A percentile compares a stretch with the other conserved stretches of the same genome.
Conservation (phyloP, 192 early-diverging fungal species). For the Coemansia sp. region DNA sequence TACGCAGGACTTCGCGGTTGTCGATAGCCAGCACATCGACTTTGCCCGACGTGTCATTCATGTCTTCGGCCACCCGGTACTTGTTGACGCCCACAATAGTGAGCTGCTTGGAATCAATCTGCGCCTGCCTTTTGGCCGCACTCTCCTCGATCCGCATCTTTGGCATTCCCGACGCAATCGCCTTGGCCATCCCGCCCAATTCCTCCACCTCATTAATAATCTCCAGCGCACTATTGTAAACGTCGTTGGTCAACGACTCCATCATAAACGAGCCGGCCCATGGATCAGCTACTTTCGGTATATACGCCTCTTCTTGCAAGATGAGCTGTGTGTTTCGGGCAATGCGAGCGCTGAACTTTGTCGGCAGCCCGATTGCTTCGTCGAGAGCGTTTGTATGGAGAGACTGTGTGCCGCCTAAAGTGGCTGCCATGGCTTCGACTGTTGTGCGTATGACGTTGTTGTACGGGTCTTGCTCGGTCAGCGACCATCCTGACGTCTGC, state of each 20-base stretch:
- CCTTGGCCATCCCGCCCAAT: conserved; percentile 90
- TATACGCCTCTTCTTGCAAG: conserved; percentile 82
- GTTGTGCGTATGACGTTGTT: conserved; percentile 89
- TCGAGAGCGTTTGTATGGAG: conserved; percentile 90
- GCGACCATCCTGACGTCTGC: conserved; percentile 89
- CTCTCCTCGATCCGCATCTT: conserved; percentile 86
- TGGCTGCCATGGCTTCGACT: conserved; percentile 90
- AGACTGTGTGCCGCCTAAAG: conserved; percentile 88
- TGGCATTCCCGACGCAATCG: conserved; percentile 84
- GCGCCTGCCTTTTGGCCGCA: conserved; percentile 83
- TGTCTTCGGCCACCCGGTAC: conserved; percentile 70
- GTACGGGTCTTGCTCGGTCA: conserved; percentile 90
- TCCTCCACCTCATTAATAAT: conserved; percentile 79
- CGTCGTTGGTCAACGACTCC: conserved; percentile 82
- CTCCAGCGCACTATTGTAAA: conserved; percentile 66
- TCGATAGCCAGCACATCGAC: conserved; percentile 74
- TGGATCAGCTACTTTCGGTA: conserved; percentile 86
- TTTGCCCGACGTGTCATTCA: conserved; percentile 49
- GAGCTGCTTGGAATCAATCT: conserved; percentile 85
- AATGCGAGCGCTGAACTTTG: conserved; percentile 81
- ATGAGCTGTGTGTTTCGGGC: conserved; percentile 91
- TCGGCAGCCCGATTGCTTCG: conserved; percentile 85
- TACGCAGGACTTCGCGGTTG: conserved; percentile 69
- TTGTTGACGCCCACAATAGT: conserved; percentile 91
- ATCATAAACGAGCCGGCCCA: conserved; percentile 94